A percentile compares a stretch with the other conserved stretches of the same genome.
These are phyloP conservation scores for Gossypium schwendimanii DNA, from an alignment of 441 rosid genomes.

Conservation along the genomic window DNA sequence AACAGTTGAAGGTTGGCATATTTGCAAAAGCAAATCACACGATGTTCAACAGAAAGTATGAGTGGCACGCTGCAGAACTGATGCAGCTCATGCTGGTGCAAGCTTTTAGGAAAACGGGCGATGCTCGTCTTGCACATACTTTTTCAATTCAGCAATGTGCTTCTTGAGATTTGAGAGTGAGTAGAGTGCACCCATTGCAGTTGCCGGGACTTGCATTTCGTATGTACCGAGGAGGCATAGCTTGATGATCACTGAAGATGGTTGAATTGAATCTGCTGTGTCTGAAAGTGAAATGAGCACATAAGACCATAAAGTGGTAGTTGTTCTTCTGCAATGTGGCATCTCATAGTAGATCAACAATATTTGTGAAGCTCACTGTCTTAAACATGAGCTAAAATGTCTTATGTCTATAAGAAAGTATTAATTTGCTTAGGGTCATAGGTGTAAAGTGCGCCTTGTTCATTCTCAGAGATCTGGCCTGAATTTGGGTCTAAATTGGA, in stretches of 20 bases:
- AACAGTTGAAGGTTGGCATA: background rate
- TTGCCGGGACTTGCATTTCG: background rate
- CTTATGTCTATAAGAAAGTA: no score
- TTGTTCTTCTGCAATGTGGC: background rate
- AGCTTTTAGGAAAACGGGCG: background rate
- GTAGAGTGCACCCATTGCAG: background rate
- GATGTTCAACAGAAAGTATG: no score
- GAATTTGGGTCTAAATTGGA: background rate
- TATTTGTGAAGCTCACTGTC: no score
- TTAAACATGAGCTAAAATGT: no score
- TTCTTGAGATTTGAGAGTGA: background rate
- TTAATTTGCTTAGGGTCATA: no score
- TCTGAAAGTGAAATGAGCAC: background rate
- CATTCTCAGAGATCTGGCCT: background rate
- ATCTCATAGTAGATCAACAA: background rate
- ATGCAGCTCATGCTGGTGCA: background rate
- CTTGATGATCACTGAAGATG: background rate
- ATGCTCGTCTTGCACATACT: background rate
- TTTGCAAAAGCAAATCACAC: background rate
- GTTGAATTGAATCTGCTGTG: background rate
- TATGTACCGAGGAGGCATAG: background rate
- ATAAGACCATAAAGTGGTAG: background rate
- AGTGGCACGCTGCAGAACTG: background rate
- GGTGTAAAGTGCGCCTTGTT: background rate
- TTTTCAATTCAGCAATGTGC: background rate